Percentiles rank a stretch among this genome's conserved stretches.
These are phyloP conservation scores for Azolla pinnata DNA, from an alignment of 75 land plant species.

Conservation along the genomic window DNA sequence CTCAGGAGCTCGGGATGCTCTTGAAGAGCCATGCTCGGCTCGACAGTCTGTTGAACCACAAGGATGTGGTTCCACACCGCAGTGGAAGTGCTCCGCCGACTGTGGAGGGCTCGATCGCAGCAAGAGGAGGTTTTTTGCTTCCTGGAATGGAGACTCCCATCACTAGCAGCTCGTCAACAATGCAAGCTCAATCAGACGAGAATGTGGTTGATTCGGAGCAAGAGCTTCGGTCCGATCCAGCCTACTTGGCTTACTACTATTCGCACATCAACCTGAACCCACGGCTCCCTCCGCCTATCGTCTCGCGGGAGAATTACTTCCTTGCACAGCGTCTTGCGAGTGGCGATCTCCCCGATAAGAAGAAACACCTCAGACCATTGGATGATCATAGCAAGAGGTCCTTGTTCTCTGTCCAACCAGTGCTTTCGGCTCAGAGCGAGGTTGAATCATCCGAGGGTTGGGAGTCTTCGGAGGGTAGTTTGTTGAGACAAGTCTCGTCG, in stretches of 20 bases:
- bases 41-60: slow-evolving; percentile 11
- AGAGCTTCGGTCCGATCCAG: slow-evolving; percentile 45
- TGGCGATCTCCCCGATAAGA: slow-evolving; percentile 36
- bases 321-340: slow-evolving; percentile 41
- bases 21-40: slow-evolving; percentile 47
- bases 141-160: background rate
- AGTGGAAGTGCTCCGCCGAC: slow-evolving; percentile 60
- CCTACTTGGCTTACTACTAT: slow-evolving; percentile 48
- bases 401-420: slow-evolving; percentile 34
- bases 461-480: slow-evolving; percentile 29
- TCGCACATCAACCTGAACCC: slow-evolving; percentile 54
- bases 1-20: slow-evolving; percentile 47
- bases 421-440: slow-evolving; percentile 55
- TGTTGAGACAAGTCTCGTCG: slow-evolving; percentile 25
- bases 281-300: slow-evolving; percentile 49
- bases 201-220: slow-evolving; percentile 27
- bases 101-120: slow-evolving; percentile 44
- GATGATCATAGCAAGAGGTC: slow-evolving; percentile 39
- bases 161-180: background rate
- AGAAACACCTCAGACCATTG: slow-evolving; percentile 26
- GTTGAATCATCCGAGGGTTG: slow-evolving; percentile 51
- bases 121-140: slow-evolving; percentile 33
- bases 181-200: background rate
- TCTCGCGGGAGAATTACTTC: slow-evolving; percentile 48
- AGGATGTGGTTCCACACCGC: slow-evolving; percentile 28